Base-by-base conservation (phyloP, 345 rosid species). In the Lenwebbia sp. region DNA sequence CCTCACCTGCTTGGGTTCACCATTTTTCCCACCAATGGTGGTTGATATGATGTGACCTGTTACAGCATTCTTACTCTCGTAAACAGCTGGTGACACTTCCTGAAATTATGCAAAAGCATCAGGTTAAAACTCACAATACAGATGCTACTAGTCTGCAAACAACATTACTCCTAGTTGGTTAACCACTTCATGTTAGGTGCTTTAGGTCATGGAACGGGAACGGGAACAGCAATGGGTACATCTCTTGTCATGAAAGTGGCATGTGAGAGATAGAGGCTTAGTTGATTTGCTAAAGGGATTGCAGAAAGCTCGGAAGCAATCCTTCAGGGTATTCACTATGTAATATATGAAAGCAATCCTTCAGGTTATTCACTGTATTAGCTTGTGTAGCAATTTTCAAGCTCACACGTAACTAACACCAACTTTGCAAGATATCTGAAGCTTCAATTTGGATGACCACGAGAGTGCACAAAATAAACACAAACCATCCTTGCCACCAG, bases 1-100 rank as follows among this genome's bases (percentile, higher is more conserved):
- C 14, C 83, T 19, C 60, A 94, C 97, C 97, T 87, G 95, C 85
- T 95, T 95, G 75, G 96, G 95, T 92, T 95, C 96, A 57, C 97
- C 97, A 86, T 94, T 95, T 92, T 92, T 94, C 86, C 98, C 98
- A 74, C 97, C 98, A 41, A 94, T 93, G 9, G 97, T 93, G 82
- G 96, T 93, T 11, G 96, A 93, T 86, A 95, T 95, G 76, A 94
- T 92, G 84, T 95, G 98, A 58, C 98, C 98, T 0, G 94, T 92
- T 65, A 92, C 93, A 26, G 94, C 91, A 87, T 92, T 94, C 70
- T 92, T 95, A 37, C 90, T 92, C 86, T 93, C 93, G 30, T 92
- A 85, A 51, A 92, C 95, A 82, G 94, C 88, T 58, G 92, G 92
- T 54, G 94, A 58, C 94, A 93, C 92, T 74, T 94, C 96, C 98